Percentiles rank a stretch among this genome's conserved stretches.
Conservation (phyloP, 2,329 filamentous ascomycete genomes). For the Colletotrichum aenigma region DNA sequence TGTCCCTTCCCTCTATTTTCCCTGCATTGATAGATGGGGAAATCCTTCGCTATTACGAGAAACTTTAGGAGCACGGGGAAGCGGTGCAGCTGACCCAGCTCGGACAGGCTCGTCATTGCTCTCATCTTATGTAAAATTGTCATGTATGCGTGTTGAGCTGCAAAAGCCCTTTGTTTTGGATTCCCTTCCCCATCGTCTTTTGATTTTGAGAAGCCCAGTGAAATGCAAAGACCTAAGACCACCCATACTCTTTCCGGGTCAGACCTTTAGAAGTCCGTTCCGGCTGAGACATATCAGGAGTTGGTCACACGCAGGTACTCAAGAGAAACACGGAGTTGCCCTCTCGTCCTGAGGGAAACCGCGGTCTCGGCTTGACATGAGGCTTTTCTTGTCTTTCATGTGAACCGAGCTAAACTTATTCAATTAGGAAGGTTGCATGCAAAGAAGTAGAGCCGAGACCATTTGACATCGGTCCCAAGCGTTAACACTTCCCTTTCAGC, state of each 20-base stretch:
- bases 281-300: too few relatives aligned
- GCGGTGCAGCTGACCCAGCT: background rate
- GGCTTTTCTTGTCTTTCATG: background rate
- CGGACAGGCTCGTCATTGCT: background rate
- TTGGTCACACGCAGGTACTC: too few relatives aligned
- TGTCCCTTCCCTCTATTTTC: background rate
- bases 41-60: background rate
- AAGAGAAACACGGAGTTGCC: too few relatives aligned
- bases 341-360: too few relatives aligned
- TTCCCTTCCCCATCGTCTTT: too few relatives aligned
- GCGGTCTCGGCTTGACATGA: background rate
- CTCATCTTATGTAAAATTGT: background rate
- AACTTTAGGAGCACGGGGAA: background rate
- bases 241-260: too few relatives aligned
- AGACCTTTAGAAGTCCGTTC: too few relatives aligned
- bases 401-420: background rate
- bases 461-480: too few relatives aligned
- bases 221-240: too few relatives aligned
- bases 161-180: too few relatives aligned
- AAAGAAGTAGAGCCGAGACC: background rate
- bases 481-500: too few relatives aligned
- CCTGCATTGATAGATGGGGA: background rate
- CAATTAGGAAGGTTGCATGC: background rate
- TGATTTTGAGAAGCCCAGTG: too few relatives aligned
- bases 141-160: background rate